A percentile compares a stretch with the other conserved stretches of the same genome.
Conservation (phyloP, 345 rosid genomes). For the Gossypium herbaceum region DNA sequence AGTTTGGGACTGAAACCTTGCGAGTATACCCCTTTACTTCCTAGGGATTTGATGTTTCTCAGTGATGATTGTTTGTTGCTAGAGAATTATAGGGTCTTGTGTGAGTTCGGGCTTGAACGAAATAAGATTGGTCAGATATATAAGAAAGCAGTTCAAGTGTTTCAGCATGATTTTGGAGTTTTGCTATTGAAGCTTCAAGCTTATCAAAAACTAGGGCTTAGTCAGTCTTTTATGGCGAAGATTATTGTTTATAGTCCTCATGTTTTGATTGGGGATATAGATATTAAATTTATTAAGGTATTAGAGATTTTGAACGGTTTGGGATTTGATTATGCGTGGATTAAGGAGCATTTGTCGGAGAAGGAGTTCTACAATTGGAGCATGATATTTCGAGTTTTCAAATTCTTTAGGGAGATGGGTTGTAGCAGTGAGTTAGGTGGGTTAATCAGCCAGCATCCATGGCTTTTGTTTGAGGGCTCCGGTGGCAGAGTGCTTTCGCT, state of each 20-base stretch:
- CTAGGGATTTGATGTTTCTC: slow-evolving; percentile 44
- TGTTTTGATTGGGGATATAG: slow-evolving; percentile 48
- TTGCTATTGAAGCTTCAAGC: slow-evolving; percentile 46
- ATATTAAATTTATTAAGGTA: slow-evolving; percentile 42
- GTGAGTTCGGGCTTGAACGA: slow-evolving; percentile 55
- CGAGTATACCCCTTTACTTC: slow-evolving; percentile 47
- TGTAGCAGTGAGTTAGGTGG: slow-evolving; percentile 31
- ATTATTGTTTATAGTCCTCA: slow-evolving; percentile 45
- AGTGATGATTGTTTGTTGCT: slow-evolving; percentile 58
- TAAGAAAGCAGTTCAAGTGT: slow-evolving; percentile 52
- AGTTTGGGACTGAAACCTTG: slow-evolving; percentile 59
- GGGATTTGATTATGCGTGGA: slow-evolving; percentile 43
- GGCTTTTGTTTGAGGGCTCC: slow-evolving; percentile 52
- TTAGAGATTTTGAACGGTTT: slow-evolving; percentile 39
- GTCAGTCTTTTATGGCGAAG: slow-evolving; percentile 36
- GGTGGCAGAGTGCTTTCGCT: slow-evolving; percentile 38
- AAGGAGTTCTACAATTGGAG: slow-evolving; percentile 51
- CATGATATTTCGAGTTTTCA: slow-evolving; percentile 36
- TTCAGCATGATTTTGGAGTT: slow-evolving; percentile 41
- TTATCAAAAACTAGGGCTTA: slow-evolving; percentile 57
- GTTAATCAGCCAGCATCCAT: slow-evolving; percentile 48
- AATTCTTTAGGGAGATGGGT: slow-evolving; percentile 37
- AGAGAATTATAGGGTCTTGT: slow-evolving; percentile 62
- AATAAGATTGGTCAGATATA: slow-evolving; percentile 56
- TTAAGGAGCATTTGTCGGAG: slow-evolving; percentile 41